These are phyloP conservation scores for Thraustochytrium sp. DNA, from an alignment of 352 stramenopile species.

Conservation along the genomic window DNA sequence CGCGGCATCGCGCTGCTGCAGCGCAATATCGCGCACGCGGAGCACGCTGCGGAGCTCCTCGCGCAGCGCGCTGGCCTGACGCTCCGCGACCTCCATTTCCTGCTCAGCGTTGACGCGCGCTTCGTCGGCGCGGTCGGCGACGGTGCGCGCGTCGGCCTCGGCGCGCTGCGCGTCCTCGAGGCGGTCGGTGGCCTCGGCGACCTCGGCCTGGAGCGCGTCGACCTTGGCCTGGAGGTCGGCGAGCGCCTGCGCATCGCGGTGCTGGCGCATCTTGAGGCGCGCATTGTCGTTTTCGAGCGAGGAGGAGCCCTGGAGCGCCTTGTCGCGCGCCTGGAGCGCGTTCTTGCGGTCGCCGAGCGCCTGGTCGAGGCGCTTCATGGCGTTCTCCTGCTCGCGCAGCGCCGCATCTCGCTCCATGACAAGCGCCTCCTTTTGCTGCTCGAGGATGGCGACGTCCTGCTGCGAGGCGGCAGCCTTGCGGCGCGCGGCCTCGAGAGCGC, in stretches of 20 bases:
- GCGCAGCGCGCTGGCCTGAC: neutral
- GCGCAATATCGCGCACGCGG: slow-evolving; percentile 26
- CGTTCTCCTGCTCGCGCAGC: slow-evolving; percentile 24
- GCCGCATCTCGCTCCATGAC: slow-evolving; percentile 31
- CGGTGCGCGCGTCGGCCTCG: neutral
- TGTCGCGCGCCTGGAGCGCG: neutral
- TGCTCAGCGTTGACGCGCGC: slow-evolving; percentile 17
- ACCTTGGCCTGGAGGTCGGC: neutral
- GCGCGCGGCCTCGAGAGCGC: neutral
- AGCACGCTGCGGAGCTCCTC: slow-evolving; percentile 36
- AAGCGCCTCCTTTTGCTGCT: slow-evolving; percentile 21
- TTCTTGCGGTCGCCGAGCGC: slow-evolving; percentile 10
- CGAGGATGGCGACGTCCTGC: slow-evolving; percentile 26
- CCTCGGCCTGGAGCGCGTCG: neutral
- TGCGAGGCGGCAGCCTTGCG: neutral
- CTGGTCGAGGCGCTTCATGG: slow-evolving; percentile 26
- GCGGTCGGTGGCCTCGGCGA: neutral
- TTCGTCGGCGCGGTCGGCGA: slow-evolving; percentile 8
- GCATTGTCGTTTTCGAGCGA: slow-evolving; percentile 16
- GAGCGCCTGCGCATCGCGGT: neutral
- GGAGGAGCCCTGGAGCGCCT: neutral
- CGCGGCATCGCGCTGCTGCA: slow-evolving; percentile 29
- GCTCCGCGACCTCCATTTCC: slow-evolving; percentile 37
- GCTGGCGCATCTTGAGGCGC: slow-evolving; percentile 16
- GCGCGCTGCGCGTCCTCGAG: neutral